A percentile compares a stretch with the other conserved stretches of the same genome.
These are phyloP conservation scores for Arachnopeziza araneosa DNA, from an alignment of 2,329 filamentous ascomycete species.

Conservation along the genomic window DNA sequence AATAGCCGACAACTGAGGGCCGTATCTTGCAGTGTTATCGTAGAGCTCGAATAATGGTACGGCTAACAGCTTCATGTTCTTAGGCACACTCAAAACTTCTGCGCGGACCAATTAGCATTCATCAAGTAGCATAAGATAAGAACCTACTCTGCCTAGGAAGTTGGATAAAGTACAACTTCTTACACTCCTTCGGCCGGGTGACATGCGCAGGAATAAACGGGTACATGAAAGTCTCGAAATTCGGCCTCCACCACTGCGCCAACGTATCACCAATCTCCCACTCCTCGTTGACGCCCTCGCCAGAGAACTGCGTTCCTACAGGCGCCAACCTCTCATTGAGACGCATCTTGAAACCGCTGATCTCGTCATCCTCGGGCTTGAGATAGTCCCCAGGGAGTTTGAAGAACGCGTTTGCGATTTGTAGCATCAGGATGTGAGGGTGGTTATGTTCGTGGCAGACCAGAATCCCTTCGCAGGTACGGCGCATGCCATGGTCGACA, in stretches of 20 bases:
- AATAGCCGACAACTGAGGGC: constrained; percentile 92
- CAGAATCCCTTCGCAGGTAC: constrained; percentile 93
- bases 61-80: constrained; percentile 98
- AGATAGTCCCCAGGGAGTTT: constrained; percentile 97
- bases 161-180: constrained; percentile 97
- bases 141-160: constrained; percentile 79
- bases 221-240: constrained; percentile 99
- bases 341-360: constrained; percentile 88
- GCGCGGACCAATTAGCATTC: constrained; percentile 34
- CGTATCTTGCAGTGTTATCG: constrained; percentile 92
- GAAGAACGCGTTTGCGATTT: constrained; percentile 99
- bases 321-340: constrained; percentile 92
- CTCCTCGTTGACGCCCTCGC: constrained; percentile 83
- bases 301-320: constrained; percentile 73
- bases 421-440: constrained; percentile 96
- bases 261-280: constrained; percentile 95
- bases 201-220: constrained; percentile 96
- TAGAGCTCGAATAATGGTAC: constrained; percentile 97
- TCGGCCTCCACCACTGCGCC: constrained; percentile 97
- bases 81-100: constrained; percentile 95
- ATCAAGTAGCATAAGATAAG: background rate
- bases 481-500: constrained; percentile 84
- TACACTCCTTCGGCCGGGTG: constrained; percentile 95
- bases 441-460: constrained; percentile 99
- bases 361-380: constrained; percentile 80